Evolutionary conservation across 495 filamentous ascomycete genomes (phyloP).

Genomic region (Penicillium flavigenum): DNA sequence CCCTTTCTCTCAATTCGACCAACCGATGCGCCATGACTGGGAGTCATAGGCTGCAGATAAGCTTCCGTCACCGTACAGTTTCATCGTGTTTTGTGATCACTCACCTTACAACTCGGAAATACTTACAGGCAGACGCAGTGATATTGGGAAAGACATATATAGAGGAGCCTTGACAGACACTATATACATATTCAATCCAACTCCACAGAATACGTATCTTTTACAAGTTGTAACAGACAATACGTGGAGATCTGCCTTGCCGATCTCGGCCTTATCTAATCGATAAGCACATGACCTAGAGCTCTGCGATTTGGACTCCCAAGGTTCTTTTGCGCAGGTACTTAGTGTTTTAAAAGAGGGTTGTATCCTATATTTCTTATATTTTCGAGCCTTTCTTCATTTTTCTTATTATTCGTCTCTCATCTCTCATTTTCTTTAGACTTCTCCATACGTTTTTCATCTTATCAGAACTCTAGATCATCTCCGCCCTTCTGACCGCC

Average conservation of each 20-base stretch:
- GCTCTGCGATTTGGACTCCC: neutral
- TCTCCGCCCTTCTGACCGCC: constrained; percentile 42
- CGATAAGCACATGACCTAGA: constrained; percentile 22
- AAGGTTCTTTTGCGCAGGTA: neutral
- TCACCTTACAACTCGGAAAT: neutral
- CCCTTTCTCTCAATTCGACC: neutral
- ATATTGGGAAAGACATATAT: neutral
- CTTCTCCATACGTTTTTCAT: constrained; percentile 1
- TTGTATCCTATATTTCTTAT: neutral
- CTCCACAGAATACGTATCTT: neutral
- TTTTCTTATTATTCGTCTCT: neutral
- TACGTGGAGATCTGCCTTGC: constrained; percentile 9
- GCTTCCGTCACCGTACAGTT: constrained; percentile 10
- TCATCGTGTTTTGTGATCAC: neutral
- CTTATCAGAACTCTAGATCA: constrained; percentile 9
- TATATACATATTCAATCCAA: neutral
- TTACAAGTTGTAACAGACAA: neutral
- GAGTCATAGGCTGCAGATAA: constrained; percentile 17
- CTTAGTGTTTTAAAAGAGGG: neutral
- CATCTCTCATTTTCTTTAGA: neutral
- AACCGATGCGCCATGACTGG: neutral
- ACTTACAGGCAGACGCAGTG: neutral
- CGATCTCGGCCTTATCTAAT: constrained; percentile 30
- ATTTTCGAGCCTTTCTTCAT: neutral
- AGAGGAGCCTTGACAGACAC: neutral